phyloP scores from a whole-genome alignment of 495 filamentous ascomycete species.

The Penicillium maclennaniae region DNA sequence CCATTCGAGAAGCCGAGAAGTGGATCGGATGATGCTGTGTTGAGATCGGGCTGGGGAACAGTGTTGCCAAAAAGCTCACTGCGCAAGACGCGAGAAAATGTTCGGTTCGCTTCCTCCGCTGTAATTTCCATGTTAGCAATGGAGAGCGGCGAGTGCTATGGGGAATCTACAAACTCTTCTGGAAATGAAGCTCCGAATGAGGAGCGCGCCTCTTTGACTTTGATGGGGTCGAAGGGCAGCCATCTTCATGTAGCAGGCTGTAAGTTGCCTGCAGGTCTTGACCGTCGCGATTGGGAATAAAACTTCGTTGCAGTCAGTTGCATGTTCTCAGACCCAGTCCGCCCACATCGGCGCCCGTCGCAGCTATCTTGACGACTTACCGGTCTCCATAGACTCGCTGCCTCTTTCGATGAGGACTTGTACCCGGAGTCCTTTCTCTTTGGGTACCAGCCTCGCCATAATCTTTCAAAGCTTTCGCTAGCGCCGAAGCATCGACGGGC shows the following conservation, averaged over 20 bases:
- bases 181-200: conserved; percentile 88
- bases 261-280: conserved; percentile 91
- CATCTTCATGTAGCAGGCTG: conserved; percentile 83
- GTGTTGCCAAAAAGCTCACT: conserved; percentile 86
- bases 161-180: conserved; percentile 64
- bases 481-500: conserved; percentile 56
- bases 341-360: conserved; percentile 5
- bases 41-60: conserved; percentile 76
- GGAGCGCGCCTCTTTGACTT: conserved; percentile 78
- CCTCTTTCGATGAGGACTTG: conserved; percentile 81
- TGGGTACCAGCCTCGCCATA: conserved; percentile 58
- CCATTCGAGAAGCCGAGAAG: conserved; percentile 55
- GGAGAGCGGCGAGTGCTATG: background rate
- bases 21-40: conserved; percentile 60
- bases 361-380: conserved; percentile 38
- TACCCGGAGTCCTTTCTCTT: conserved; percentile 66
- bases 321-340: background rate
- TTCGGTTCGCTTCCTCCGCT: conserved; percentile 94
- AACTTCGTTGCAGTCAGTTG: conserved; percentile 49
- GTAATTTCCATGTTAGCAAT: conserved; percentile 38
- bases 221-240: conserved; percentile 85
- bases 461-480: conserved; percentile 60
- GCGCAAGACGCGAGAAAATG: conserved; percentile 82
- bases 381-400: conserved; percentile 83
- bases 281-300: conserved; percentile 91